Conservation (phyloP, 495 filamentous ascomycete species). For the Podospora fimiseda region DNA sequence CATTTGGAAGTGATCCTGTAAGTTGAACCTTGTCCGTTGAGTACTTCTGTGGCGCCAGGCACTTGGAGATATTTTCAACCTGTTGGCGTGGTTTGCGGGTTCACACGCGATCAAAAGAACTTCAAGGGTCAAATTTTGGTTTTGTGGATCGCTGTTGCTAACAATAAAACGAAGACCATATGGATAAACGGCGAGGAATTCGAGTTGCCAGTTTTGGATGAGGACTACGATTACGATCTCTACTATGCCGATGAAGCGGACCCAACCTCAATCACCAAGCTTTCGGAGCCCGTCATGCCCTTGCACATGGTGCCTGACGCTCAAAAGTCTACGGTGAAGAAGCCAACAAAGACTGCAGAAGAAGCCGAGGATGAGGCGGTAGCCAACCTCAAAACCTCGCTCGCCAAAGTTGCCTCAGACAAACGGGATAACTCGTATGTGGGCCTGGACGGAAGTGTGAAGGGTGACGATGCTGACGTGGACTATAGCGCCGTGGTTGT, state of each 20-base stretch:
- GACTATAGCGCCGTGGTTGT: slow-evolving; percentile 27
- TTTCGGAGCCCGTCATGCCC: slow-evolving; percentile 41
- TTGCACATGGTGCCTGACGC: slow-evolving; percentile 23
- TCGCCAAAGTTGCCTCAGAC: slow-evolving; percentile 30
- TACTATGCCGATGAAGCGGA: slow-evolving; percentile 32
- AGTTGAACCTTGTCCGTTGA: too few relatives aligned
- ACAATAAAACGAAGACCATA: slow-evolving; percentile 28
- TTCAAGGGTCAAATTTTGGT: slow-evolving; percentile 12
- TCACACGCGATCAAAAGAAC: too few relatives aligned
- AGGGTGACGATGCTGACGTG: slow-evolving; percentile 14
- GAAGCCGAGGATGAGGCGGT: slow-evolving; percentile 27
- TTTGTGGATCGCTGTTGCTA: slow-evolving; percentile 8
- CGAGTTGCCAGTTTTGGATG: slow-evolving; percentile 26
- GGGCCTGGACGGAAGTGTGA: slow-evolving; percentile 34
- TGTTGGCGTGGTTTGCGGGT: too few relatives aligned
- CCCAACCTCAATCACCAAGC: slow-evolving; percentile 24
- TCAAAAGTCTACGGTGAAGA: slow-evolving; percentile 26
- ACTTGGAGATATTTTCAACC: too few relatives aligned
- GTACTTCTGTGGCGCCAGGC: too few relatives aligned
- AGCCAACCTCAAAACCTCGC: slow-evolving; percentile 32
- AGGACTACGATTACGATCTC: slow-evolving; percentile 38
- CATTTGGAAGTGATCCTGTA: slow-evolving; percentile 51
- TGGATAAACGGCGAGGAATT: slow-evolving; percentile 33
- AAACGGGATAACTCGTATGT: slow-evolving; percentile 52
- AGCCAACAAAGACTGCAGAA: background rate